Evolutionary conservation across 495 filamentous ascomycete species (phyloP), one percentile per base, ranked within the genome.

Genomic region (Aspergillus kassunensis): DNA sequence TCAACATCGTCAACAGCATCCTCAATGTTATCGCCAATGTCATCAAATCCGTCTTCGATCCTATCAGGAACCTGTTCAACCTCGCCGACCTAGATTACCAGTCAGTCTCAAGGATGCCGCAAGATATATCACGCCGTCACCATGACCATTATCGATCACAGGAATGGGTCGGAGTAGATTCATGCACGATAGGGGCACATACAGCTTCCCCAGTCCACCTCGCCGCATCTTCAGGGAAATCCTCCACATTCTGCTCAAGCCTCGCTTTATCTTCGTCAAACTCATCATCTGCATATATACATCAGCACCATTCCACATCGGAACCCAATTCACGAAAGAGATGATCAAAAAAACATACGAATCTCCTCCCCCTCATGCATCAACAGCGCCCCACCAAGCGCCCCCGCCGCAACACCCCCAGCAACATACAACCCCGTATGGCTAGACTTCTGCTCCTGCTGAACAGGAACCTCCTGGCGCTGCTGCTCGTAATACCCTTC

Each of bases 311-410:
- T 59, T 62, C 48, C 63, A 61, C 37, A 0, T n/a, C 18, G 10
- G 1, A 37, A 62, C 44, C 39, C 13, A 25, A 2, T 10, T 24
- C 25, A 34, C 13, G 35, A 67, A 24, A 29, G 41, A 33, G 25
- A 36, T 24, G 51, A 45, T 42, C 43, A 23, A 40, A 31, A 27
- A 21, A 41, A 67, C 71, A 49, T 66, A 79, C 76, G 54, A 16
- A 80, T 61, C 36, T 73, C 53, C 44, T 64, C 66, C 2, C 60
- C 65, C 48, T 67, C 76, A 53, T 79, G 64, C 40, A 74, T 75
- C 43, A 79, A 49, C 23, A 82, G 43, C 6, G 78, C 80, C 15
- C 78, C 79, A 25, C 78, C 80, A 21, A 77, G 58, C 13, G 73
- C 65, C 13, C 79, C 80, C 1, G 69, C 76, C 4, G 74, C 79